Percentiles rank a stretch among this genome's conserved stretches.
Conservation (phyloP, 805 yeast species). For the Sporopachydermia lactativora region DNA sequence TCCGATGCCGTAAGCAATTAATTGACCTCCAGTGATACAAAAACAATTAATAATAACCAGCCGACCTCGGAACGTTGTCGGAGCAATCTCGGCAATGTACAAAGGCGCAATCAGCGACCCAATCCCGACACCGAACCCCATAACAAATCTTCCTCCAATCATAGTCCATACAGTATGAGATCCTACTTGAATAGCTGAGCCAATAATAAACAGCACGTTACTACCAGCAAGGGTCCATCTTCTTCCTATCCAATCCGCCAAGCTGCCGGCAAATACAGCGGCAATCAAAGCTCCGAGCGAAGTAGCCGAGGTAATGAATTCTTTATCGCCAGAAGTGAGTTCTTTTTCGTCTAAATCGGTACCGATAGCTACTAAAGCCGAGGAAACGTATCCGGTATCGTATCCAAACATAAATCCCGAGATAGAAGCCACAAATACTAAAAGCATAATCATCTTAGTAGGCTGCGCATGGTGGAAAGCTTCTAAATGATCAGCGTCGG, state of each 20-base stretch:
- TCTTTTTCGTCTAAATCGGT: constrained; percentile 48
- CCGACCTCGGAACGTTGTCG: constrained; percentile 82
- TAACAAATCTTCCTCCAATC: constrained; percentile 81
- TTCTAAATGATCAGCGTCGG: too few relatives aligned
- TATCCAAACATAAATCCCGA: constrained; percentile 97
- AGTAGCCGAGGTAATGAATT: constrained; percentile 86
- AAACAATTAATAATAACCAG: constrained; percentile 78
- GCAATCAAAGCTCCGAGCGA: constrained; percentile 86
- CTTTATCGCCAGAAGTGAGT: constrained; percentile 68
- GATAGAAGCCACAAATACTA: constrained; percentile 46
- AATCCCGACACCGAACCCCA: constrained; percentile 95
- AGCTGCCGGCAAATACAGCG: constrained; percentile 61
- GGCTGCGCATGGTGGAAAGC: constrained; percentile 2
- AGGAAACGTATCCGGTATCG: constrained; percentile 93
- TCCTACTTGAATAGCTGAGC: constrained; percentile 74
- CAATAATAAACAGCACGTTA: constrained; percentile 67
- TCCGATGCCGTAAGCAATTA: constrained; percentile 87
- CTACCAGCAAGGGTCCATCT: constrained; percentile 75
- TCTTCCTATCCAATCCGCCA: constrained; percentile 78
- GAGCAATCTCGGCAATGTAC: constrained; percentile 86
- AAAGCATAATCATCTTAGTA: neutral
- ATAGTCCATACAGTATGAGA: constrained; percentile 77
- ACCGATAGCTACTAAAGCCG: constrained; percentile 79
- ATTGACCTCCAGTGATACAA: constrained; percentile 90
- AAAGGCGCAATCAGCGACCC: constrained; percentile 93